These are phyloP conservation scores for Gymnopus androsaceus DNA, from an alignment of 1,284 basidiomycete genomes.

Conservation along the genomic window DNA sequence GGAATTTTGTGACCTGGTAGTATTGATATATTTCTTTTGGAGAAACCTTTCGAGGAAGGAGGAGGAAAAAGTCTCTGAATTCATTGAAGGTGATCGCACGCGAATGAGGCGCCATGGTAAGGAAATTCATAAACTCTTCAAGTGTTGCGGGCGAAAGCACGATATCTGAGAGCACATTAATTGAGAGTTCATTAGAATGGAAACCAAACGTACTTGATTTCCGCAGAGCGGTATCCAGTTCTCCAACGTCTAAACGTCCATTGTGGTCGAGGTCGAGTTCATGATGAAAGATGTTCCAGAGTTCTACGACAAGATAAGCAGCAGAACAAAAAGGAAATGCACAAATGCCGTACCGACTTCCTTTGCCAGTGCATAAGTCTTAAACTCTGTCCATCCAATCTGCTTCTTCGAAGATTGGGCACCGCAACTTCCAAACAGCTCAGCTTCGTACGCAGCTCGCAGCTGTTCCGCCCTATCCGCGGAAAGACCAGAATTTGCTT, in stretches of 20 bases:
- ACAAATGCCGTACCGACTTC: constrained; percentile 60
- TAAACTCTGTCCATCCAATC: constrained; percentile 80
- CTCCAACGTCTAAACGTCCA: constrained; percentile 74
- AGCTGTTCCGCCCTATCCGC: constrained; percentile 70
- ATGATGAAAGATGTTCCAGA: constrained; percentile 89
- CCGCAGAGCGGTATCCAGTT: constrained; percentile 68
- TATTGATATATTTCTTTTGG: constrained; percentile 85
- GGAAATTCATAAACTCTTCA: constrained; percentile 78
- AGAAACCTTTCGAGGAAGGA: constrained; percentile 81
- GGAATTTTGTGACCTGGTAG: constrained; percentile 77
- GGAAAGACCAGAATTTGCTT: constrained; percentile 46
- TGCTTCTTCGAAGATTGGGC: constrained; percentile 46
- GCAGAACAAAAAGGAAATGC: constrained; percentile 1
- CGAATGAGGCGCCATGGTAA: constrained; percentile 69
- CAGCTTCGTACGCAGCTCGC: constrained; percentile 74
- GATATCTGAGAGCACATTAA: constrained; percentile 55
- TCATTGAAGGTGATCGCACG: constrained; percentile 80
- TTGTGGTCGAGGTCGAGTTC: constrained; percentile 87
- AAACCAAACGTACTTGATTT: constrained; percentile 63
- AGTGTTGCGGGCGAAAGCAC: constrained; percentile 65
- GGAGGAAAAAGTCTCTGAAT: constrained; percentile 88
- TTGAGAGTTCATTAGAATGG: background rate
- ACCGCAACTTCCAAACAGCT: constrained; percentile 68
- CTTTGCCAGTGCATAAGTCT: constrained; percentile 74
- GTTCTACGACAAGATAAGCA: constrained; percentile 51